Percentiles rank a stretch among this genome's conserved stretches.
Conservation (phyloP, 768 basidiomycete species). For the Ramaria sp. region DNA sequence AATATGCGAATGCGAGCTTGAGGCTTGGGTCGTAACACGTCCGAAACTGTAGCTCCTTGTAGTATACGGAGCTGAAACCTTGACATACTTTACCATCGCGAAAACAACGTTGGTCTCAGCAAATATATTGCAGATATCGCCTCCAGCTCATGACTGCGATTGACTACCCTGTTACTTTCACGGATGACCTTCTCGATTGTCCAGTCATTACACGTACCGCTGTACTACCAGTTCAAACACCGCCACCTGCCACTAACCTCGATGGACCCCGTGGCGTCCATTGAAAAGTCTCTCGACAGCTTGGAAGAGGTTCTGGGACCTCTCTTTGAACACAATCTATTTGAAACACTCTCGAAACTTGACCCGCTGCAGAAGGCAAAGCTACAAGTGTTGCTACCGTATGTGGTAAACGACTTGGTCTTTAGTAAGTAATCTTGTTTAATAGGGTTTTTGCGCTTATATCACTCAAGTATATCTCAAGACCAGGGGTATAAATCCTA, state of each 20-base stretch:
- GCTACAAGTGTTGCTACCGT: constrained; percentile 68
- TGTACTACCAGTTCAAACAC: background rate
- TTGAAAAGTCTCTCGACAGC: constrained; percentile 36
- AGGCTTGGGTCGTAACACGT: no score
- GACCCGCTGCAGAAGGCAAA: constrained; percentile 75
- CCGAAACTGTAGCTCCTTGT: no score
- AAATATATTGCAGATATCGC: background rate
- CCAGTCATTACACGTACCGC: no score
- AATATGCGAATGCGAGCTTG: no score
- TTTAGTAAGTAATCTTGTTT: constrained; percentile 45
- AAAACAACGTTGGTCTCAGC: no score
- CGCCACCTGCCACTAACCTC: background rate
- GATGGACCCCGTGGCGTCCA: background rate
- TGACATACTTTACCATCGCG: no score
- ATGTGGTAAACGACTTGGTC: constrained; percentile 75
- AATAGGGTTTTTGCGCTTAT: background rate
- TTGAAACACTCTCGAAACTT: constrained; percentile 51
- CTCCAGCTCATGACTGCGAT: no score
- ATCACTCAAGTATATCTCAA: constrained; percentile 66
- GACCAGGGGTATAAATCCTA: constrained; percentile 68
- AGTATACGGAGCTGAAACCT: no score
- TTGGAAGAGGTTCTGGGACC: constrained; percentile 60
- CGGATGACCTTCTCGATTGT: background rate
- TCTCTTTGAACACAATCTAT: constrained; percentile 54
- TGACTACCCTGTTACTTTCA: no score